Evolutionary conservation across 768 basidiomycete species (phyloP), one percentile per base, ranked within the genome.

Genomic region (Boletus fagicola): DNA sequence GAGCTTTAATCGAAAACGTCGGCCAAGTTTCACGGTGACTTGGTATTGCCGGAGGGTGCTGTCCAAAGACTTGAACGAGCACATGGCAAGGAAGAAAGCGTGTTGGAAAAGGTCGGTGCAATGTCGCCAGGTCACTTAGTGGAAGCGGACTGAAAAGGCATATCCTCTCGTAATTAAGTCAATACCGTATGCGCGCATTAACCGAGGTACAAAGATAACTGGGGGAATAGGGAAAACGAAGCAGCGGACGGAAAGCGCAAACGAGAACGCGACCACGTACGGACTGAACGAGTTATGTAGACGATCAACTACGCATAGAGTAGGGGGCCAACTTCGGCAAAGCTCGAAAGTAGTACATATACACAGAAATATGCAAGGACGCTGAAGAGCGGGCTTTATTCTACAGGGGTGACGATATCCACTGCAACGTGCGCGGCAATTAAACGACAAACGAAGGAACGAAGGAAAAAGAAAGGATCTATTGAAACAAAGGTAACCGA

Each of bases 361-460:
- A 72, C 66, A 70, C 68, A 55, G 58, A 63, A 63, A 68, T 62
- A 68, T 62, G 66, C 58, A 44, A 30, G 49, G 36, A 30, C 42
- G 54, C 50, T 35, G 22, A 60, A 56, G 40, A 56, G 60, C 55
- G 55, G 44, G 57, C 43, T 52, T 43, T 65, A 69, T 62, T 68
- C 61, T 72, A 70, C 68, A 67, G 20, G 38, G 2, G 38, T 8
- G 50, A 61, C 57, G 49, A 51, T 46, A 56, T 57, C 57, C 69
- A 58, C 61, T 42, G 39, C 54, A 40, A 51, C 61, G 28, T 28
- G 35, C 51, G 28, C 22, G 49, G 52, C 2, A 26, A 26, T 5
- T n/a, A 36, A 38, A 31, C 31, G 39, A 56, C 28, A 11, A 20
- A 42, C 5, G 42, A 59, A 59, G 42, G 30, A 63, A 70, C 6